phyloP scores from a whole-genome alignment of 176 grass and related monocot species.

The Carex scoparia region DNA sequence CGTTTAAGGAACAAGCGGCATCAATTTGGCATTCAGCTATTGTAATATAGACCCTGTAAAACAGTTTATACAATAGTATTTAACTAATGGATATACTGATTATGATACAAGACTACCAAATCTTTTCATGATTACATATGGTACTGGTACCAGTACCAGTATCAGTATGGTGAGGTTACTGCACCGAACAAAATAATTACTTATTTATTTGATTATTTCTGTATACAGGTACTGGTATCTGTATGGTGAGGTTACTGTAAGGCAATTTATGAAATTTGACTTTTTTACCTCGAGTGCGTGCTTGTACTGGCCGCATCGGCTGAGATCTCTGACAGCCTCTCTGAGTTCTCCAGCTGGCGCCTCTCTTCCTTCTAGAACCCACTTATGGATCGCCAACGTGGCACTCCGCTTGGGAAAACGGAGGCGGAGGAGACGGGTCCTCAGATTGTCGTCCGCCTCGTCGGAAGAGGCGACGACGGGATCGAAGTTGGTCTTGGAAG shows the following conservation, averaged over 20 bases:
- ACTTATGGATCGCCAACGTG: constrained; percentile 57
- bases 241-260: no score
- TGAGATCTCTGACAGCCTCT: constrained; percentile 54
- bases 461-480: neutral
- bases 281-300: constrained; percentile 75
- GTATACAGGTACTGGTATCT: no score
- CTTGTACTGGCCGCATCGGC: constrained; percentile 54
- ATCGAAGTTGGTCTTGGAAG: constrained; percentile 5
- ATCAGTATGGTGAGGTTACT: neutral
- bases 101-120: no score
- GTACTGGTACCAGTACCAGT: neutral
- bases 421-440: constrained; percentile 55
- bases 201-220: no score
- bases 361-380: constrained; percentile 51
- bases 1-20: neutral
- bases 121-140: neutral
- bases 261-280: no score
- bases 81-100: neutral
- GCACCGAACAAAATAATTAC: no score
- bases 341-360: constrained; percentile 43
- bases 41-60: neutral
- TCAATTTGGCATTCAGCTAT: neutral
- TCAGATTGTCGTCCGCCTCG: constrained; percentile 42
- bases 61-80: neutral
- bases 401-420: constrained; percentile 70